Evolutionary conservation across 139 green algal genomes (phyloP).

Genomic region (Astrephomene gubernaculifera): DNA sequence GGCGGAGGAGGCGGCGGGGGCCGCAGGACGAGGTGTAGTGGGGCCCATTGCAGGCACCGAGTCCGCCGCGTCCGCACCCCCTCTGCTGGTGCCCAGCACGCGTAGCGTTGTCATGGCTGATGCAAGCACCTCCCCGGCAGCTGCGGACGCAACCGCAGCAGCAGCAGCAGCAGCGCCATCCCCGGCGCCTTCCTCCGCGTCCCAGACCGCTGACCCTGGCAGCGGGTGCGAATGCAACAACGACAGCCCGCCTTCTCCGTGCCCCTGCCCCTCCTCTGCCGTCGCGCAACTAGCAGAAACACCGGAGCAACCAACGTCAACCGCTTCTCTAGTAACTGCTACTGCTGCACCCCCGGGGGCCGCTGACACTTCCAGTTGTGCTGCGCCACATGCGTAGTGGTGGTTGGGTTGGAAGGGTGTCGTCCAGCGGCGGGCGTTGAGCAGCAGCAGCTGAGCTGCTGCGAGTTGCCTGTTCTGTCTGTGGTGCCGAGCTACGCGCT

Average conservation of each 20-base stretch:
- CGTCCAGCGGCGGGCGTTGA: background rate
- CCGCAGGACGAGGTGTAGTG: too few relatives aligned
- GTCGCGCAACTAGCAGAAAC: too few relatives aligned
- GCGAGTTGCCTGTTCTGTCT: slow-evolving; percentile 11
- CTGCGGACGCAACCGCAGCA: background rate
- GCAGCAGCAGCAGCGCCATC: background rate
- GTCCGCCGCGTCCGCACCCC: too few relatives aligned
- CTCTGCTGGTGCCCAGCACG: too few relatives aligned
- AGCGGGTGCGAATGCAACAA: background rate
- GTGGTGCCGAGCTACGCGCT: background rate
- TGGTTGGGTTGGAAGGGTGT: background rate
- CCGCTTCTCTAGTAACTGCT: too few relatives aligned
- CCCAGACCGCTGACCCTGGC: background rate
- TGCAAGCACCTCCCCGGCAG: too few relatives aligned
- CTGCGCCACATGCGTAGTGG: background rate
- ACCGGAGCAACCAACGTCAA: too few relatives aligned
- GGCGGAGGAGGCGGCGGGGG: too few relatives aligned
- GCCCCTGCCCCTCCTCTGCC: too few relatives aligned
- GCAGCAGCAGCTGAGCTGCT: background rate
- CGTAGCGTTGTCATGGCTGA: too few relatives aligned
- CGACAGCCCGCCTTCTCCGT: too few relatives aligned
- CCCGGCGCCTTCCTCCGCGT: background rate
- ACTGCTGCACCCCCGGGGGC: background rate
- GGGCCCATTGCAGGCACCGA: too few relatives aligned
- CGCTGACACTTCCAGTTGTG: background rate